phyloP scores from a whole-genome alignment of 1,284 basidiomycete genomes.

The Moesziomyces antarcticus region DNA sequence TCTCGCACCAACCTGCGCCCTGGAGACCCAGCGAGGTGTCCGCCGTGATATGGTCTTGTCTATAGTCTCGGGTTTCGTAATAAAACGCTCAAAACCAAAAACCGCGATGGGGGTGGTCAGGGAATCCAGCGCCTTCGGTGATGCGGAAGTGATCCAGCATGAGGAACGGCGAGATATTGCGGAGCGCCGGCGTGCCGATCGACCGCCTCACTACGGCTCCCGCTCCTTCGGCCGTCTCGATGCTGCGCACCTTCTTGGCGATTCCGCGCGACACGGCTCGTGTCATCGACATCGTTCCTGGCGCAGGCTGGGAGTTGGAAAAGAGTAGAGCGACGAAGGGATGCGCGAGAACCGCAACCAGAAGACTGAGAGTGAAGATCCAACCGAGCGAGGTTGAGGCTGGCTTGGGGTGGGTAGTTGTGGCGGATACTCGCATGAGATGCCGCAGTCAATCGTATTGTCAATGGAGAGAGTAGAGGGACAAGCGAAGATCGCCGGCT shows the following conservation, averaged over 20 bases:
- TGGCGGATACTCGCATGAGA: neutral
- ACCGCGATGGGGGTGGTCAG: constrained; percentile 79
- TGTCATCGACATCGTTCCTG: constrained; percentile 6
- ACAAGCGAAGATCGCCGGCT: too few species aligned
- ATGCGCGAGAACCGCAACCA: constrained; percentile 1
- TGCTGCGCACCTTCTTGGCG: constrained; percentile 78
- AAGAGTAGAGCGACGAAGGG: constrained; percentile 3
- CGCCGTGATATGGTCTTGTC: too few species aligned
- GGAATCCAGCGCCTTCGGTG: constrained; percentile 71
- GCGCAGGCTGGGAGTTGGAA: neutral
- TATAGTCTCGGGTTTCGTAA: too few species aligned
- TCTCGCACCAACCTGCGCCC: too few species aligned
- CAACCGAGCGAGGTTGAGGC: neutral
- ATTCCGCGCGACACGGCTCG: constrained; percentile 75
- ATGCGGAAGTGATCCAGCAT: constrained; percentile 73
- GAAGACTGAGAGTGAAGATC: neutral
- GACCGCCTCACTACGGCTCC: constrained; percentile 88
- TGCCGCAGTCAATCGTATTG: neutral
- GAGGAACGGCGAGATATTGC: constrained; percentile 89
- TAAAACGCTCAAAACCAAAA: too few species aligned
- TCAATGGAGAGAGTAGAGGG: too few species aligned
- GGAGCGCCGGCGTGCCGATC: constrained; percentile 80
- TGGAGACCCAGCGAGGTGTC: too few species aligned
- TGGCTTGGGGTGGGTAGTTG: neutral
- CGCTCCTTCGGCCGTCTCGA: constrained; percentile 87